Conservation (phyloP, 2,329 filamentous ascomycete species). For the Pyricularia sp. region DNA sequence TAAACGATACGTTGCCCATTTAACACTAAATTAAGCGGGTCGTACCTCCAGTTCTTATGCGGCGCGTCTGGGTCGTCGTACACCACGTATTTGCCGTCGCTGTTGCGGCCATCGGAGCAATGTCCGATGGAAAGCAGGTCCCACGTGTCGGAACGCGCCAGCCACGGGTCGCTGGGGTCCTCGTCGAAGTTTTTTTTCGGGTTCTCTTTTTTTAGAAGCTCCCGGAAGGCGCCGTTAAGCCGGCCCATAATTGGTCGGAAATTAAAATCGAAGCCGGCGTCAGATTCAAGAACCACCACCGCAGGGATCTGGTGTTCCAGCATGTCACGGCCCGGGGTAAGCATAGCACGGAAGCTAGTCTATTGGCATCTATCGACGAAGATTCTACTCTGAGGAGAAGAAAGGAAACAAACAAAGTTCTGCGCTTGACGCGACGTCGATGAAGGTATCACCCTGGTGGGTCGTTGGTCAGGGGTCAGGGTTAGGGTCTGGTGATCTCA, state of each 20-base stretch:
- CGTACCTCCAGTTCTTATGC: neutral
- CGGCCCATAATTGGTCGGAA: slow-evolving; percentile 15
- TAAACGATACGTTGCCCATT: slow-evolving; percentile 15
- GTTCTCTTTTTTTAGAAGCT: slow-evolving; percentile 10
- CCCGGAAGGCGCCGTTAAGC: slow-evolving; percentile 14
- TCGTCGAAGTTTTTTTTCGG: neutral
- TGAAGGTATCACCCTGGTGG: too few relatives aligned
- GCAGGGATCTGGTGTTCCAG: slow-evolving; percentile 14
- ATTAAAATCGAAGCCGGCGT: slow-evolving; percentile 19
- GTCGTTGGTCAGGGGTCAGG: too few relatives aligned
- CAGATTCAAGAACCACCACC: slow-evolving; percentile 18
- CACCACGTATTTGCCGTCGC: slow-evolving; percentile 7
- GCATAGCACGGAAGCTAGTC: too few relatives aligned
- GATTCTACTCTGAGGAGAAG: too few relatives aligned
- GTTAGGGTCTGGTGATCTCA: too few relatives aligned
- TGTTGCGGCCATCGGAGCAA: slow-evolving; percentile 12
- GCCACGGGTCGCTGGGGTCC: slow-evolving; percentile 14
- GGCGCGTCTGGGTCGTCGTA: slow-evolving; percentile 13
- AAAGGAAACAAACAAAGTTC: too few relatives aligned
- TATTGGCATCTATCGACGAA: too few relatives aligned
- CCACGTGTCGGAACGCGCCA: slow-evolving; percentile 11
- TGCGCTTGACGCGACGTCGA: too few relatives aligned
- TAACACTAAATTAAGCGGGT: slow-evolving; percentile 10
- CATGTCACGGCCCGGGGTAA: too few relatives aligned
- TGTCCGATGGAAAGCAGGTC: slow-evolving; percentile 16